Conservation (phyloP, 768 basidiomycete genomes). For the Tylopilus rubrobrunneus region DNA sequence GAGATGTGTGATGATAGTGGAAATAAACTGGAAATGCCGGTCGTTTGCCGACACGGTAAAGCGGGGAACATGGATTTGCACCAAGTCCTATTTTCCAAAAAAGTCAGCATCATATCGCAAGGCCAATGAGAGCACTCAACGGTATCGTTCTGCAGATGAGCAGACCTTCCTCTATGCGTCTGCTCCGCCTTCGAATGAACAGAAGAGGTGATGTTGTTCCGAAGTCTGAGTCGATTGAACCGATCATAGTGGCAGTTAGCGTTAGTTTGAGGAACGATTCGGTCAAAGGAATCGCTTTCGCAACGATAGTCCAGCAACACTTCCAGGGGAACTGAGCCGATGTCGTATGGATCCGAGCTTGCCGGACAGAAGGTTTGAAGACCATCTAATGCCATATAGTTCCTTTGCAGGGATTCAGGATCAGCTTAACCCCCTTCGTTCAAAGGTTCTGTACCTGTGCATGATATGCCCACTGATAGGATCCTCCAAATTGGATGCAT, state of each 20-base stretch:
- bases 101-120: conserved; percentile 8
- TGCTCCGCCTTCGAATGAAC: conserved; percentile 40
- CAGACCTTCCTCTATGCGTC: conserved; percentile 21
- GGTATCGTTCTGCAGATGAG: conserved; percentile 62
- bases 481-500: conserved; percentile 73
- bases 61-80: conserved; percentile 76
- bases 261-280: conserved; percentile 85
- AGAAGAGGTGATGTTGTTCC: conserved; percentile 64
- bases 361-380: conserved; percentile 86
- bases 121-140: conserved; percentile 35
- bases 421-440: not conserved
- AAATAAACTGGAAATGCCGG: conserved; percentile 78
- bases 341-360: conserved; percentile 35
- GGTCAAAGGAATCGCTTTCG: conserved; percentile 80
- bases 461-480: conserved; percentile 82
- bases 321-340: conserved; percentile 79
- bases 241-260: conserved; percentile 88
- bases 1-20: conserved; percentile 81
- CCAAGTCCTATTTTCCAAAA: conserved; percentile 57
- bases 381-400: conserved; percentile 71
- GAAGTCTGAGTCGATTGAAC: conserved; percentile 86
- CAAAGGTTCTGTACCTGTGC: conserved; percentile 54
- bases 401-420: conserved; percentile 42
- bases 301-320: conserved; percentile 82
- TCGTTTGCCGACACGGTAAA: conserved; percentile 85